A percentile compares a stretch with the other conserved stretches of the same genome.
These are phyloP conservation scores for Neospora caninum DNA, from an alignment of 169 alveolate genomes.

Conservation along the genomic window DNA sequence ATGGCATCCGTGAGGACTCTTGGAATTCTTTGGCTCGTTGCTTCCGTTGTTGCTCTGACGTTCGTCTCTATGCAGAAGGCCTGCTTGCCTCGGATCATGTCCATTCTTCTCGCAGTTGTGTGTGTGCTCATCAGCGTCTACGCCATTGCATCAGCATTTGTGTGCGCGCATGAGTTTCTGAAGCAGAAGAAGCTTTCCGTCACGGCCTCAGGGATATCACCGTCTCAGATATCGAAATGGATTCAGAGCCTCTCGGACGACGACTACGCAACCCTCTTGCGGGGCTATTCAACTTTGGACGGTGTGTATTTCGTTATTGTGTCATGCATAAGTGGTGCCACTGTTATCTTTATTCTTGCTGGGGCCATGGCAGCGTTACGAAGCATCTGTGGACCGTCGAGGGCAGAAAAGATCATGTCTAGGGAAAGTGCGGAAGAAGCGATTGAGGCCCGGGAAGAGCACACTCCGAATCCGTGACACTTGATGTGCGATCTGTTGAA, in stretches of 20 bases:
- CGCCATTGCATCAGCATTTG: neutral
- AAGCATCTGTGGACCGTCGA: conserved; percentile 11
- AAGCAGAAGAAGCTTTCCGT: neutral
- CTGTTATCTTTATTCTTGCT: neutral
- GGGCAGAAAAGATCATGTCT: conserved; percentile 16
- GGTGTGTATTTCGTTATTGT: neutral
- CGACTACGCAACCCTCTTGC: neutral
- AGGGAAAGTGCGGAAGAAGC: conserved; percentile 21
- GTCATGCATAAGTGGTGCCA: neutral
- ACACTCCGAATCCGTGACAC: neutral
- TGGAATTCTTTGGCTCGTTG: conserved; percentile 1
- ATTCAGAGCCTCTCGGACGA: neutral
- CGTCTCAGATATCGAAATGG: neutral
- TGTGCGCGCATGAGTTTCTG: neutral
- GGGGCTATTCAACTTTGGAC: neutral
- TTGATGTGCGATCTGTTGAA: too few species aligned
- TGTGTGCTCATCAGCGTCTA: neutral
- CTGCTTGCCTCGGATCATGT: neutral
- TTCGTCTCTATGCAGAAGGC: neutral
- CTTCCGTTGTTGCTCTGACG: neutral
- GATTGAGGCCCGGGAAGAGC: neutral
- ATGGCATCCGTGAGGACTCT: neutral
- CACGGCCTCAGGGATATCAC: neutral
- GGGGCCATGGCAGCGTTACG: conserved; percentile 1
- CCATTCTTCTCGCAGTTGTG: neutral